Base-by-base conservation (phyloP, 306 rosid genomes). In the Rubus parviflorus region DNA sequence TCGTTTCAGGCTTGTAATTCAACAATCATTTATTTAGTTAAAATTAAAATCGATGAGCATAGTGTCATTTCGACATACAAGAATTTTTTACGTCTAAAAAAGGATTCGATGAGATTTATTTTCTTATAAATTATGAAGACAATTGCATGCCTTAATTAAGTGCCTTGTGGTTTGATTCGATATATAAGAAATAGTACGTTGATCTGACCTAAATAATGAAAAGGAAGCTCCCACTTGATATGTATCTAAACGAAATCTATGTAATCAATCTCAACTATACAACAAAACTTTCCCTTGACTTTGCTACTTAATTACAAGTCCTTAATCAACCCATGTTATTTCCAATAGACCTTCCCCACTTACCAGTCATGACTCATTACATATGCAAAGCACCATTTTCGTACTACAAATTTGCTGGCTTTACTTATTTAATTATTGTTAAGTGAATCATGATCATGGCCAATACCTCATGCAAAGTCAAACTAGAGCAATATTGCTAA, bases 281-380 rank as follows among this genome's bases (percentile, higher is more conserved):
- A 42, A 42, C 68, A 63, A 17, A 23, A 63, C 68, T 22, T 22
- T 64, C 23, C 47, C 54, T 61, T 61, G 70, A 48, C 40, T 69
- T 42, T 62, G 57, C 57, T 42, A 5, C n/a, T 1, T 25, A 16
- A 47, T 80, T 56, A 68, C 41, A 25, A 25, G 65, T 30, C 38
- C 47, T 30, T 17, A 45, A 57, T 20, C 35, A 45, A 38, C 9
- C 45, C n/a, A 35, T 52, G 58, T 68, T n/a, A n/a, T n/a, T 46
- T 71, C 38, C 81, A 77, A 57, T 72, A 22, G 63, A 54, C 47
- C 67, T 22, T 65, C 46, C 78, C 81, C 81, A 81, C 85, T 64
- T 8, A 45, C 79, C 2, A 65, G 13, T 25, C 19, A 14, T 12
- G 65, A 60, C 38, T 65, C 70, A 38, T 66, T 66, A 41, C 35